Evolutionary conservation across 108 stramenopile species (phyloP).

Genomic region (Fragilaria crotonensis): DNA sequence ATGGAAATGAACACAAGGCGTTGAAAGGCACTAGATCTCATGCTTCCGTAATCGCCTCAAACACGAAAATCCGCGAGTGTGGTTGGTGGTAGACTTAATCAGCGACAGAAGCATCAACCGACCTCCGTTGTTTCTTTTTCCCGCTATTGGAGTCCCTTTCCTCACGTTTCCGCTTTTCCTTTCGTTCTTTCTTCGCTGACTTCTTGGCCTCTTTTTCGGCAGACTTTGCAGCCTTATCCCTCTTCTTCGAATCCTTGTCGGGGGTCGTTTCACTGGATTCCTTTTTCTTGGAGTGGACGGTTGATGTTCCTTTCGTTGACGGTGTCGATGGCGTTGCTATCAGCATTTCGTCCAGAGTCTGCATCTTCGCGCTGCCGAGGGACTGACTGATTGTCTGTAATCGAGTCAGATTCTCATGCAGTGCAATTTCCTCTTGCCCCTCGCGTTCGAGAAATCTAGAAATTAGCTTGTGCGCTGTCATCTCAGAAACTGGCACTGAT

Average conservation of each 20-base stretch:
- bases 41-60: too few species aligned
- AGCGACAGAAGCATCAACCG: too few species aligned
- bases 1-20: too few species aligned
- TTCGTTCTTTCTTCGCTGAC: neutral
- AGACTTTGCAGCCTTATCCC: neutral
- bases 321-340: neutral
- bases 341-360: neutral
- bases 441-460: neutral
- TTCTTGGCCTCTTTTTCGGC: neutral
- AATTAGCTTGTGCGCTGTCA: neutral
- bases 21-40: too few species aligned
- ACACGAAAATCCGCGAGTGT: too few species aligned
- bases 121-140: too few species aligned
- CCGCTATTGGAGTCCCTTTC: too few species aligned
- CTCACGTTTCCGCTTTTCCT: conserved; percentile 1
- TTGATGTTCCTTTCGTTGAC: neutral
- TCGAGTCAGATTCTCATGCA: neutral
- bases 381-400: neutral
- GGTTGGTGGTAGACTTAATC: too few species aligned
- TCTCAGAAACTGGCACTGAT: neutral
- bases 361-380: too few species aligned
- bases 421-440: neutral
- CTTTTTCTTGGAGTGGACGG: neutral
- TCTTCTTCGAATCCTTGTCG: neutral
- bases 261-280: neutral